A percentile compares a stretch with the other conserved stretches of the same genome.
These are phyloP conservation scores for Fomitopsis pulvina DNA, from an alignment of 768 basidiomycete species.

Conservation along the genomic window DNA sequence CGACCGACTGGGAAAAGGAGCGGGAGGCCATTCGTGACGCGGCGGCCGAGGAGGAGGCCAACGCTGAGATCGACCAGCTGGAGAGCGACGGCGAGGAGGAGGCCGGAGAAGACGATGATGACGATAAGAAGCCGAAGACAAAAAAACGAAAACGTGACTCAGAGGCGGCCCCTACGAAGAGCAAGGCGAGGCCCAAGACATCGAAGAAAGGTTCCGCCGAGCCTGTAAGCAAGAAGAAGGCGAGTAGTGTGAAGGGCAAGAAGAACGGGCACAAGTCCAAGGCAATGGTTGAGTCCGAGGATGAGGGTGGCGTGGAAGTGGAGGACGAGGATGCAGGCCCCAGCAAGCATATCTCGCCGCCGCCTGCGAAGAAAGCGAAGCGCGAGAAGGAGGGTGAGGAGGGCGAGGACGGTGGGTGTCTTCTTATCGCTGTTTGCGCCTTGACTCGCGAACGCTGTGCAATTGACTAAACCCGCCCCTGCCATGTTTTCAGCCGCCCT, in stretches of 20 bases:
- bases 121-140: conserved; percentile 37
- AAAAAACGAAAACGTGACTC: conserved; percentile 62
- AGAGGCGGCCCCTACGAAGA: conserved; percentile 35
- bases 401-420: conserved; percentile 49
- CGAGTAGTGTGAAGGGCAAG: conserved; percentile 31
- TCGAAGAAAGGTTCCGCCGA: conserved; percentile 37
- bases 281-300: conserved; percentile 62
- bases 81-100: conserved; percentile 47
- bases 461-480: not conserved
- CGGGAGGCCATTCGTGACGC: conserved; percentile 28
- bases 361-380: conserved; percentile 59
- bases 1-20: conserved; percentile 57
- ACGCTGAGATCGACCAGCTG: conserved; percentile 64
- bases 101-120: conserved; percentile 37
- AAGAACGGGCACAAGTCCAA: conserved; percentile 58
- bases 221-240: conserved; percentile 31
- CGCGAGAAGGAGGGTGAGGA: conserved; percentile 54
- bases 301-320: conserved; percentile 29
- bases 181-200: conserved; percentile 42
- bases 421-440: conserved; percentile 6
- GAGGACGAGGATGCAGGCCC: conserved; percentile 39
- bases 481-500: conserved; percentile 30
- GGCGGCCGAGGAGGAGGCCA: conserved; percentile 40
- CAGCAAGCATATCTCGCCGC: conserved; percentile 50
- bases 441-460: not conserved